Conservation (phyloP, 2,329 filamentous ascomycete species). For the Talaromyces piceae region DNA sequence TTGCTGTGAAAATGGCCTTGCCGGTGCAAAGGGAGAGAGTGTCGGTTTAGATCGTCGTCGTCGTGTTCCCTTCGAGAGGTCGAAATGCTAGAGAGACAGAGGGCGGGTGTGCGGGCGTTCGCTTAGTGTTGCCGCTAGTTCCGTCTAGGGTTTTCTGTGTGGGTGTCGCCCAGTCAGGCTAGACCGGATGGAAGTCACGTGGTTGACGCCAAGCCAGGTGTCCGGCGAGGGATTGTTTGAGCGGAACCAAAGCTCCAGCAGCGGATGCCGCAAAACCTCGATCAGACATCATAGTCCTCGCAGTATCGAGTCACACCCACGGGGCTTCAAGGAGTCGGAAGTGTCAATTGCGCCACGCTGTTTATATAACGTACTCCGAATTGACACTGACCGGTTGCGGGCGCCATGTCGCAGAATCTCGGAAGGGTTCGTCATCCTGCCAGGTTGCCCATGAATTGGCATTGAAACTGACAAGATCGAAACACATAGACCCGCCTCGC, state of each 20-base stretch:
- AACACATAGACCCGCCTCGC: conserved; percentile 76
- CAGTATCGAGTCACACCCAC: background rate
- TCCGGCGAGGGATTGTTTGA: background rate
- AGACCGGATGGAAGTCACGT: background rate
- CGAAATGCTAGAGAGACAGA: conserved; percentile 19
- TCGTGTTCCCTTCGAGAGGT: conserved; percentile 22
- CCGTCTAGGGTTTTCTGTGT: conserved; percentile 23
- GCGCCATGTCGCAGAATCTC: conserved; percentile 37
- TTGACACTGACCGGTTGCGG: background rate
- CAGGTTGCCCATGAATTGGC: background rate
- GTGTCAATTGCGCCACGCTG: background rate
- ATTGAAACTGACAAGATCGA: background rate
- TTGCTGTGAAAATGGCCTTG: conserved; percentile 42
- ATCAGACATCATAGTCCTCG: background rate
- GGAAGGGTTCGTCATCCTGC: conserved; percentile 30
- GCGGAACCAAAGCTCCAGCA: no score
- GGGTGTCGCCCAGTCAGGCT: background rate
- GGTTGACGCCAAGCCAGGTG: conserved; percentile 4
- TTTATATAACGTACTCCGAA: background rate
- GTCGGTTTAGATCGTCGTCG: conserved; percentile 23
- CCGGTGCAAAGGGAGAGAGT: conserved; percentile 33
- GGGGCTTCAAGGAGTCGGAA: no score
- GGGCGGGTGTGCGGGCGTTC: conserved; percentile 31
- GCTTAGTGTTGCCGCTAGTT: conserved; percentile 32
- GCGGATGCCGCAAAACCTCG: conserved; percentile 2